phyloP scores from a whole-genome alignment of 2,329 filamentous ascomycete species.

The Berkeleyomyces basicola region DNA sequence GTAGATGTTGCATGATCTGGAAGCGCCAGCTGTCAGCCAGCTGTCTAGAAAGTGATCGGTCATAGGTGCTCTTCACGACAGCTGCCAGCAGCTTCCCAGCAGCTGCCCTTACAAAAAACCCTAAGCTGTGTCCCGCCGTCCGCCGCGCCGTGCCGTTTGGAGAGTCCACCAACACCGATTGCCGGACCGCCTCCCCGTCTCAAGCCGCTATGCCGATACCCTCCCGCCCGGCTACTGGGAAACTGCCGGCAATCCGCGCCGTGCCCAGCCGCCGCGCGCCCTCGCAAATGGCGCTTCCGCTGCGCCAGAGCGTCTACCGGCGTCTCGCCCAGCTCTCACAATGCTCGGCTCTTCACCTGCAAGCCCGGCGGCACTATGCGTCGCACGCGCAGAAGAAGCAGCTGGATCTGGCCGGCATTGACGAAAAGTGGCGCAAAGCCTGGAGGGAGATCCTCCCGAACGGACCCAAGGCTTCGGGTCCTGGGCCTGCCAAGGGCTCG shows the following conservation, averaged over 20 bases:
- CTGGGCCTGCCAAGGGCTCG: conserved; percentile 17
- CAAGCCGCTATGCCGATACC: not conserved
- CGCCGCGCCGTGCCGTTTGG: too few relatives aligned
- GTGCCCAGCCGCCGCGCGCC: not conserved
- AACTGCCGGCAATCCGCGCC: not conserved
- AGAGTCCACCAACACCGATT: too few relatives aligned
- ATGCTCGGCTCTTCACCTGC: not conserved
- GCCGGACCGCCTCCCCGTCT: not conserved
- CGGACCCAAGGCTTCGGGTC: conserved; percentile 9
- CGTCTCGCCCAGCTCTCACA: not conserved
- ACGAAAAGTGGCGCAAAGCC: conserved; percentile 34
- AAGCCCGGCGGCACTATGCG: not conserved
- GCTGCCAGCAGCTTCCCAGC: not conserved
- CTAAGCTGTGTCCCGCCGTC: not conserved
- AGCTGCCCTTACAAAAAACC: not conserved
- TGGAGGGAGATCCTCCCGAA: conserved; percentile 23
- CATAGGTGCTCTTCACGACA: too few relatives aligned
- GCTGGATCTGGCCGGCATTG: conserved; percentile 17
- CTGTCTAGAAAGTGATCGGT: not conserved
- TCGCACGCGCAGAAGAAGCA: not conserved
- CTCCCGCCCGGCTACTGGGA: not conserved
- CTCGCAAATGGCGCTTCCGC: not conserved
- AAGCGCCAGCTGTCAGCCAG: not conserved
- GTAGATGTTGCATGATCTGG: not conserved
- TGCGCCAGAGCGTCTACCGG: not conserved